These are phyloP conservation scores for Mycosphaerella arachidis DNA, from an alignment of 2,329 filamentous ascomycete species.

Conservation along the genomic window DNA sequence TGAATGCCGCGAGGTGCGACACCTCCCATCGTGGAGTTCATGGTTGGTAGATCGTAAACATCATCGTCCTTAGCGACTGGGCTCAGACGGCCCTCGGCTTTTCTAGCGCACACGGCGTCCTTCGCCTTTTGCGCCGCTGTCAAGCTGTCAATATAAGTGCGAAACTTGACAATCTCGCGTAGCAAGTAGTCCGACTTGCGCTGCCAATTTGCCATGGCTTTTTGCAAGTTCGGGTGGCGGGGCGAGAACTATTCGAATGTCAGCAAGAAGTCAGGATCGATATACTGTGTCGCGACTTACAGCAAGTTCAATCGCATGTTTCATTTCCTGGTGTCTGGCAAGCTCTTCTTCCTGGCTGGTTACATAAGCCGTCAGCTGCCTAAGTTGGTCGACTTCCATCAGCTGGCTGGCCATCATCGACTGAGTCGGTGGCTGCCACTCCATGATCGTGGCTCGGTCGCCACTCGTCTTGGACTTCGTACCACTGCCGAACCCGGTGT, in stretches of 20 bases:
- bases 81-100: conserved; percentile 17
- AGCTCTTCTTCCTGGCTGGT: conserved; percentile 81
- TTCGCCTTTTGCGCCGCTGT: conserved; percentile 65
- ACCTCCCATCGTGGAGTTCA: conserved; percentile 9
- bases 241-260: conserved; percentile 62
- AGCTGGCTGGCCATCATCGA: conserved; percentile 81
- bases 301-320: conserved; percentile 80
- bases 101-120: conserved; percentile 54
- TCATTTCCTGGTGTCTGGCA: conserved; percentile 79
- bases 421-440: conserved; percentile 85
- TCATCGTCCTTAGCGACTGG: conserved; percentile 18
- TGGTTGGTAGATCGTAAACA: conserved; percentile 9
- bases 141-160: conserved; percentile 87
- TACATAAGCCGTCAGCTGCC: conserved; percentile 71
- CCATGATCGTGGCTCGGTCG: conserved; percentile 75
- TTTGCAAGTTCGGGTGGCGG: conserved; percentile 71
- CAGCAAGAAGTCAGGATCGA: conserved; percentile 3
- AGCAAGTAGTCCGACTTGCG: conserved; percentile 88
- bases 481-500: conserved; percentile 44
- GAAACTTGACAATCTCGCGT: conserved; percentile 92
- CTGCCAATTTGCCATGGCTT: conserved; percentile 96
- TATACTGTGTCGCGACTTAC: conserved; percentile 40
- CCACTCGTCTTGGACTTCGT: conserved; percentile 68
- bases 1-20: conserved; percentile 17
- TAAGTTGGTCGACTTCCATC: conserved; percentile 75